Evolutionary conservation across 2,329 filamentous ascomycete species (phyloP).

Genomic region (Penicillium olsonii): DNA sequence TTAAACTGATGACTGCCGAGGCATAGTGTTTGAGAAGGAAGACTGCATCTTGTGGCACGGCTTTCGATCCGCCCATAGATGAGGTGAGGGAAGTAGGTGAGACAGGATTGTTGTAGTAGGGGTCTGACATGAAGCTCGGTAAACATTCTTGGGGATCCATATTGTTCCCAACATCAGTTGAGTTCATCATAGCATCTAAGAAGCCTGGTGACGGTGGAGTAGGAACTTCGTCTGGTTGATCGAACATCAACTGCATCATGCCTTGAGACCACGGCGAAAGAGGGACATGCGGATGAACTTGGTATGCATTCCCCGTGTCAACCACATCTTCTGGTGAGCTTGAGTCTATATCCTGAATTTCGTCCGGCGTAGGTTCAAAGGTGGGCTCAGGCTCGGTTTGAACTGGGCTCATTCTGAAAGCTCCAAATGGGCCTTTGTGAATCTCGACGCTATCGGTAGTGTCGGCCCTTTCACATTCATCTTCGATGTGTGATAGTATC

Average conservation of each 20-base stretch:
- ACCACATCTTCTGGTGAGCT: conserved; percentile 5
- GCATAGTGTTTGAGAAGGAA: conserved; percentile 44
- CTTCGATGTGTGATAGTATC: conserved; percentile 30
- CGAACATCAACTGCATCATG: conserved; percentile 17
- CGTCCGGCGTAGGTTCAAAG: not conserved
- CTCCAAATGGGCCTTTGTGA: conserved; percentile 15
- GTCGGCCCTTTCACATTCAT: conserved; percentile 20
- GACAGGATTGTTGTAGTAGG: conserved; percentile 9
- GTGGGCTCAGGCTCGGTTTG: not conserved
- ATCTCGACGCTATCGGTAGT: conserved; percentile 4
- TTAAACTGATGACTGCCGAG: conserved; percentile 35
- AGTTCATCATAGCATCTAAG: conserved; percentile 9
- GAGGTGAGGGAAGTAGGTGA: conserved; percentile 1
- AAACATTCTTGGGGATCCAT: not conserved
- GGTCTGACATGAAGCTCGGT: not conserved
- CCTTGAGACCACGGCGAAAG: conserved; percentile 13
- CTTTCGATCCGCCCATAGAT: not conserved
- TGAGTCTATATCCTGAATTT: not conserved
- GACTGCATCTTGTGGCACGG: conserved; percentile 34
- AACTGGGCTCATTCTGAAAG: conserved; percentile 10
- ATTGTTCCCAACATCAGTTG: not conserved
- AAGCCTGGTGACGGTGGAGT: conserved; percentile 10
- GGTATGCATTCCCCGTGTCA: not conserved
- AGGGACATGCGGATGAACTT: not conserved
- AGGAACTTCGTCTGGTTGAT: conserved; percentile 2